Base-by-base conservation (phyloP, 2,329 filamentous ascomycete species). In the Aureobasidium lini region DNA sequence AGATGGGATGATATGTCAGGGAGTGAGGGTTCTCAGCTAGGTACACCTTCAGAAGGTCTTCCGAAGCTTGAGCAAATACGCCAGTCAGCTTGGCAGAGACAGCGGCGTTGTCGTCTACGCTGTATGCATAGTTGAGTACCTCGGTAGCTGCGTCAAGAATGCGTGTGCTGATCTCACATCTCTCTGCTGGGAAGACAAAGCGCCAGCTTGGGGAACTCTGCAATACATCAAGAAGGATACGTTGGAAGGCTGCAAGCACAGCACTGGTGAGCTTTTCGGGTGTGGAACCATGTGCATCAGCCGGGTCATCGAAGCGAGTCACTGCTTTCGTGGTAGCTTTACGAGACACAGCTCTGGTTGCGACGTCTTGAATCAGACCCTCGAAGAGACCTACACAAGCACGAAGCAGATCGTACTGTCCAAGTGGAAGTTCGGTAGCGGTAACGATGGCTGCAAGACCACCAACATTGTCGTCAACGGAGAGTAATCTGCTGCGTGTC, bases 171-270 rank as follows among this genome's bases (percentile, higher is more conserved):
- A 96, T 81, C 59, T 85, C 78, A 53, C 85, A 82, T 44, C 87
- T 84, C 64, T 92, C 86, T 29, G 85, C 77, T 10, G 84, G 79
- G 1, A 82, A 80, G 6, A 82, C 79, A 70, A 95, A 96, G 65
- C 86, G 87, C 94, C 93, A 99, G 5, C 86, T 90, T 32, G 85
- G 83, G 39, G 88, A 89, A 71, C 88, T 94, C 74, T 95, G 91
- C 65, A 95, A 87, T 6, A 95, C 83, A 68, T 95, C 91, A 28
- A 95, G 81, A 63, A 90, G 80, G 1, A 86, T 86, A 64, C 88
- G 85, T 6, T 87, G 86, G 66, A 93, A 88, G 4, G 86, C 85
- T 47, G 87, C 77, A 40, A 90, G 78, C 16, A 92, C 85, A 49
- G 83, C 84, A 46, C 84, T 82, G 65, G 95, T 82, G 40, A 88